A percentile compares a stretch with the other conserved stretches of the same genome.
These are phyloP conservation scores for Diacronema lutheri DNA, from an alignment of 78 protist genomes.

Conservation along the genomic window DNA sequence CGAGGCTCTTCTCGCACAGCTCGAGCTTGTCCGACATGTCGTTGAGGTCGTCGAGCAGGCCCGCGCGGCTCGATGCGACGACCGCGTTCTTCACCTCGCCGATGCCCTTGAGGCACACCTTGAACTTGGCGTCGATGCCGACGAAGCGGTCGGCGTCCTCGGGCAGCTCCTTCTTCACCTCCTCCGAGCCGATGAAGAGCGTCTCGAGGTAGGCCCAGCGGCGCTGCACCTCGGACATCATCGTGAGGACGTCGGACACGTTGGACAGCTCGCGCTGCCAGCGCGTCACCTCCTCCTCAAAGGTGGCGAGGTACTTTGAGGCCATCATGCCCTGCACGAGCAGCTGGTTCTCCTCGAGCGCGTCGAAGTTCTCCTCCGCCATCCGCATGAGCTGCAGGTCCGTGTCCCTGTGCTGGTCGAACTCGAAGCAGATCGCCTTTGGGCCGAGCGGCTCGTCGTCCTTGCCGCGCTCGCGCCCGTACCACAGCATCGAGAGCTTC, in stretches of 20 bases:
- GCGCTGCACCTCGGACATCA: slow-evolving; percentile 46
- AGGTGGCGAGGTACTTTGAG: slow-evolving; percentile 34
- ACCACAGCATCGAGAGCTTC: slow-evolving; percentile 26
- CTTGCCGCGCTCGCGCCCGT: no score
- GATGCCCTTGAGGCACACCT: neutral
- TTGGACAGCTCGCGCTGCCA: slow-evolving; percentile 48
- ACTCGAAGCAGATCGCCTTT: neutral
- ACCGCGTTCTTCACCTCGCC: neutral
- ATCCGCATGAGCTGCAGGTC: slow-evolving; percentile 30
- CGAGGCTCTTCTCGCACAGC: slow-evolving; percentile 60
- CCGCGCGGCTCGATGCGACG: slow-evolving; percentile 18
- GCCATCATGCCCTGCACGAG: slow-evolving; percentile 52
- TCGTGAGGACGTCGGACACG: slow-evolving; percentile 31
- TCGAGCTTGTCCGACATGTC: slow-evolving; percentile 2
- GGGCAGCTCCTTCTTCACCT: slow-evolving; percentile 59
- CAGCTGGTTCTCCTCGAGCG: slow-evolving; percentile 57
- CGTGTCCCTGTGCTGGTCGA: slow-evolving; percentile 21
- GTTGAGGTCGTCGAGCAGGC: slow-evolving; percentile 30
- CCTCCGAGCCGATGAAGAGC: slow-evolving; percentile 65
- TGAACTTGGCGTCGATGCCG: slow-evolving; percentile 29
- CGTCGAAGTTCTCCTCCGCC: slow-evolving; percentile 45
- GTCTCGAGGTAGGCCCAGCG: slow-evolving; percentile 59
- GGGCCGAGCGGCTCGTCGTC: neutral
- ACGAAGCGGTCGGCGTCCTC: slow-evolving; percentile 61
- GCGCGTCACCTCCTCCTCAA: slow-evolving; percentile 27